A percentile compares a stretch with the other conserved stretches of the same genome.
These are phyloP conservation scores for Nicotiana obtusifolia DNA, from an alignment of 257 asterid genomes.

Conservation along the genomic window DNA sequence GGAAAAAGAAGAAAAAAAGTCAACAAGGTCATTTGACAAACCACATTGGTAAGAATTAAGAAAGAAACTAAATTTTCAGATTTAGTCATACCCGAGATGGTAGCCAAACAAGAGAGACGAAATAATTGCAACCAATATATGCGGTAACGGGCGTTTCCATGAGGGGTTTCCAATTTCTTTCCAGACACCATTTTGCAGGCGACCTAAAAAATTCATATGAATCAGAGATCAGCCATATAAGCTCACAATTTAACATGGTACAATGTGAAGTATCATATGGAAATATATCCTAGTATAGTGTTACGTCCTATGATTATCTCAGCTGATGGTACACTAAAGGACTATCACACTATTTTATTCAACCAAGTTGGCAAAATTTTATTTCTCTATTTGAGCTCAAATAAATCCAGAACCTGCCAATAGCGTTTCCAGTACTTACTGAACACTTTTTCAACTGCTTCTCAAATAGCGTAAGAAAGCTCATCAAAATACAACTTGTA, in stretches of 20 bases:
- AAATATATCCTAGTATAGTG: background rate
- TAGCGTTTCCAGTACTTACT: background rate
- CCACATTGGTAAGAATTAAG: background rate
- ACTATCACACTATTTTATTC: background rate
- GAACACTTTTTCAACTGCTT: no score
- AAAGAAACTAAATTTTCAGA: conserved; percentile 10
- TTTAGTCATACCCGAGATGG: conserved; percentile 76
- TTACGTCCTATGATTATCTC: background rate
- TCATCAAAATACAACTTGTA: background rate
- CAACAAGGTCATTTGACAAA: background rate
- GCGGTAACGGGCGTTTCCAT: conserved; percentile 86
- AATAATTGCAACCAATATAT: conserved; percentile 75
- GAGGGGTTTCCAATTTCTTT: conserved; percentile 67
- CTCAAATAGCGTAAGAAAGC: background rate
- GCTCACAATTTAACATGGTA: background rate
- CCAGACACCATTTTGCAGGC: conserved; percentile 23
- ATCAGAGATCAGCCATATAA: conserved; percentile 2
- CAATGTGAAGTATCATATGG: background rate
- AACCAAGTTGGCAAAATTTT: background rate
- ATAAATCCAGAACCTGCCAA: background rate
- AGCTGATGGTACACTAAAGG: background rate
- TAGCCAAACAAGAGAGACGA: conserved; percentile 87
- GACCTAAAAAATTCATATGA: conserved; percentile 32
- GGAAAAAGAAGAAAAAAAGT: background rate
- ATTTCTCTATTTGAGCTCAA: background rate